Evolutionary conservation across 345 rosid species (phyloP), one percentile per base, ranked within the genome.

Genomic region (Bretschneidera sinensis): DNA sequence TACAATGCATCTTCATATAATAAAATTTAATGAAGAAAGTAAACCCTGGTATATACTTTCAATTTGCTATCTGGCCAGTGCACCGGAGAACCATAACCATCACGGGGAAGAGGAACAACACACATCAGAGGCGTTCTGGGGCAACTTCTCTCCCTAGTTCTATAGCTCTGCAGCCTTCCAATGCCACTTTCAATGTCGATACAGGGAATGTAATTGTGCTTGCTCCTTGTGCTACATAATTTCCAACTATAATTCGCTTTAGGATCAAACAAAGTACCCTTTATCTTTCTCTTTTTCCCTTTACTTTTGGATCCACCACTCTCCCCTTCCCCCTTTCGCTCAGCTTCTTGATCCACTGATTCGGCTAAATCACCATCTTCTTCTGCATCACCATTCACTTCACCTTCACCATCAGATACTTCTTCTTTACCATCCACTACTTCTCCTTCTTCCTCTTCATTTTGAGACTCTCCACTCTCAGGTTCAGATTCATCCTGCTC

Each of bases 151-250:
- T 92, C 98, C 11, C 75, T 81, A 73, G 87, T 94, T 74, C 97
- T 75, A 47, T 89, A 81, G 59, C 78, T 74, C 65, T 72, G 95
- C 63, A 84, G 39, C 79, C 80, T 87, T 59, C 86, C 83, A 19
- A 66, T 66, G 45, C 78, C 60, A 61, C 85, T 79, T 58, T 89
- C 96, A 57, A 76, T 74, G 75, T 92, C 98, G 39, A 89, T 84
- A 77, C 97, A 92, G 55, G 98, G 98, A 75, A 92, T 89, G 76
- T 87, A 92, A 74, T 89, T 89, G 60, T 87, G 85, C 78, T 89
- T 92, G 83, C 96, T 92, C 79, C 86, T 87, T 54, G 87, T 83
- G 78, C 70, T 81, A 61, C 98, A 92, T 63, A 84, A 54, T 67
- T 81, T 89, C 98, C 98, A 92, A 71, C 68, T 80, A 68, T 84